Evolutionary conservation across 495 filamentous ascomycete genomes (phyloP).

Genomic region (Rhypophila decipiens): DNA sequence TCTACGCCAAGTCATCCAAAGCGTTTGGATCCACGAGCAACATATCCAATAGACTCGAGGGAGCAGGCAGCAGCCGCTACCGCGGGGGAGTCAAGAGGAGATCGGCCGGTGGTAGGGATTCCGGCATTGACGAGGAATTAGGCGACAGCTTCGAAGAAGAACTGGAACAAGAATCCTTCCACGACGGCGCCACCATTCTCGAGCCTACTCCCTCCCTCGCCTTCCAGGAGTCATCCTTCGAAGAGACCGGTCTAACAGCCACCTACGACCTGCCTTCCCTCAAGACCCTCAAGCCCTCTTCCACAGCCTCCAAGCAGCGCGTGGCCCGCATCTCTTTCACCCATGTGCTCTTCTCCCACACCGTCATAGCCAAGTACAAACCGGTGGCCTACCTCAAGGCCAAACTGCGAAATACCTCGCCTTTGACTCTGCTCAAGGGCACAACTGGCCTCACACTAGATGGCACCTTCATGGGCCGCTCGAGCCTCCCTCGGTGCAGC

Average conservation of each 20-base stretch:
- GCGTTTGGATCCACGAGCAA: background rate
- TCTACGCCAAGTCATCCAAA: background rate
- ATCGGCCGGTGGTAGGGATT: no score
- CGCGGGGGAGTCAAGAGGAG: no score
- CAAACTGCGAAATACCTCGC: slow-evolving; percentile 51
- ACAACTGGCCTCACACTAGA: slow-evolving; percentile 60
- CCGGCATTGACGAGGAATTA: background rate
- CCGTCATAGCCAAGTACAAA: slow-evolving; percentile 61
- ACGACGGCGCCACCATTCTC: slow-evolving; percentile 21
- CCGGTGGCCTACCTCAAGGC: slow-evolving; percentile 61
- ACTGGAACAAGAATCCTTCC: slow-evolving; percentile 2
- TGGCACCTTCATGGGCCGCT: slow-evolving; percentile 59
- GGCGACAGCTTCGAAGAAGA: background rate
- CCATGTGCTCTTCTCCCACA: slow-evolving; percentile 42
- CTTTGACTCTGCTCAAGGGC: slow-evolving; percentile 55
- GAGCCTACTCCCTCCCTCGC: slow-evolving; percentile 24
- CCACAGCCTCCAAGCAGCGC: slow-evolving; percentile 41
- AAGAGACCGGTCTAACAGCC: slow-evolving; percentile 52
- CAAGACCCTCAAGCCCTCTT: slow-evolving; percentile 37
- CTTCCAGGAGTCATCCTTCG: slow-evolving; percentile 38
- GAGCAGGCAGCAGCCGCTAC: no score
- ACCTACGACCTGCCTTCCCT: slow-evolving; percentile 55
- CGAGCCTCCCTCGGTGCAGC: slow-evolving; percentile 49
- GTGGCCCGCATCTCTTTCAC: slow-evolving; percentile 37
- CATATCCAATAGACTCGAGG: background rate